Base-by-base conservation (phyloP, 352 stramenopile species). In the Phytophthora niederhauseri region DNA sequence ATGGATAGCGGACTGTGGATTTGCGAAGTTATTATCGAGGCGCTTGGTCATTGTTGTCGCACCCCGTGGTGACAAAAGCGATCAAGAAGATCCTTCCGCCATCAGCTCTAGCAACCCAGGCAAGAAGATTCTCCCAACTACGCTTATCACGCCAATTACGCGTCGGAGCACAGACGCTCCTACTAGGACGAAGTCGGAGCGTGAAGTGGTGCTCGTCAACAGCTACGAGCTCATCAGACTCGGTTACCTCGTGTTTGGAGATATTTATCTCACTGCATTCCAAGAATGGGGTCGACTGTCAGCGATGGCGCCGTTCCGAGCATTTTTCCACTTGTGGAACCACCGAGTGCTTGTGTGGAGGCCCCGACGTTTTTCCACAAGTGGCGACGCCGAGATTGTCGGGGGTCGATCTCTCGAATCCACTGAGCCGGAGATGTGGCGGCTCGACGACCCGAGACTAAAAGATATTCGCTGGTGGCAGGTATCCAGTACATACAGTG, bases 171-270 rank as follows among this genome's bases (percentile, higher is more conserved):
- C 28, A 31, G 28, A 31, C 28, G 1, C 28, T 31, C 28, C 28
- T 9, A 6, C 28, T 9, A 31, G 5, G 28, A 31, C 7, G 28
- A 31, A 31, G 28, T 31, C 28, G 28, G 5, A 31, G 5, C 28
- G 28, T 31, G 4, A 31, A 31, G 28, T 31, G 5, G 28, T 31
- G 28, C 28, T 31, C 28, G n/a, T 73, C 22, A 57, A 54, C 11
- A 58, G 48, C 30, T 76, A 70, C 31, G 64, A 76, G 17, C 55
- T 76, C 34, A 34, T 68, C 51, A 59, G 59, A 3, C 19, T 73
- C 0, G 56, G 56, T 2, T 73, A 73, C 20, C 20, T 73, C 8
- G 59, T 68, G 43, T 58, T 64, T 22, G 65, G 65, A 12, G 28
- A 34, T 34, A 34, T 34, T 6, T 34, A 34, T 34, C 28, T 68